Evolutionary conservation across 768 basidiomycete species (phyloP).

Genomic region (Rhodotorula kratochvilovae): DNA sequence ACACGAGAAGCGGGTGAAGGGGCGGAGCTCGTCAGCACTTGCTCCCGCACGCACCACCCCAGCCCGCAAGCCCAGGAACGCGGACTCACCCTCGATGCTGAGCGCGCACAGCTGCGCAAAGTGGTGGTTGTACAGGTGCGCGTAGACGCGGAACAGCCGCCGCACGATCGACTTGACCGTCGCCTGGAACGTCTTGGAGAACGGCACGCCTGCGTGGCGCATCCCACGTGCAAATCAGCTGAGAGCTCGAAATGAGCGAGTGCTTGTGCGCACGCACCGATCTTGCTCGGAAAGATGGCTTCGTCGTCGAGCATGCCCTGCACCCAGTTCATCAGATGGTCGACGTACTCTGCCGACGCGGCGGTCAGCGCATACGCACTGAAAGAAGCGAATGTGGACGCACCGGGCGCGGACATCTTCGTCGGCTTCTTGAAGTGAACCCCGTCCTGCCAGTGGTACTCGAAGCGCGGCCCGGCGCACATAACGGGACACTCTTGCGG

Average conservation of each 20-base stretch:
- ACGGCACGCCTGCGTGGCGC: slow-evolving; percentile 65
- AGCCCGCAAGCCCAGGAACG: no score
- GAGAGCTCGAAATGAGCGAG: neutral
- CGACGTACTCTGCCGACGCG: slow-evolving; percentile 69
- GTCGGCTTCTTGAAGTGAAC: slow-evolving; percentile 79
- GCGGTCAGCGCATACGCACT: slow-evolving; percentile 19
- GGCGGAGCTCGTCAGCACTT: no score
- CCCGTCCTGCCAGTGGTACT: slow-evolving; percentile 93
- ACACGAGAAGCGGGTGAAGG: no score
- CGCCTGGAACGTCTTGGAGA: slow-evolving; percentile 81
- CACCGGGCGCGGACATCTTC: slow-evolving; percentile 76
- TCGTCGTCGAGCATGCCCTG: slow-evolving; percentile 90
- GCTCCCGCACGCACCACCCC: no score
- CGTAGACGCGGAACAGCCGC: slow-evolving; percentile 91
- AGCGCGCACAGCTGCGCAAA: slow-evolving; percentile 98
- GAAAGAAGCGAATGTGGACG: neutral
- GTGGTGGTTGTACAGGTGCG: slow-evolving; percentile 97
- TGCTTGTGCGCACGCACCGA: slow-evolving; percentile 56
- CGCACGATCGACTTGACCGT: slow-evolving; percentile 88
- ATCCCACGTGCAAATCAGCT: no score
- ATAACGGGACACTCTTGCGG: slow-evolving; percentile 88
- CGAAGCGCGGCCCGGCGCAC: slow-evolving; percentile 91
- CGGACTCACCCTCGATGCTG: slow-evolving; percentile 80
- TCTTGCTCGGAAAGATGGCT: slow-evolving; percentile 84
- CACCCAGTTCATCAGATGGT: slow-evolving; percentile 98